Base-by-base conservation (phyloP, 164 flowering plant genomes). In the Dillenia suffruticosa region DNA sequence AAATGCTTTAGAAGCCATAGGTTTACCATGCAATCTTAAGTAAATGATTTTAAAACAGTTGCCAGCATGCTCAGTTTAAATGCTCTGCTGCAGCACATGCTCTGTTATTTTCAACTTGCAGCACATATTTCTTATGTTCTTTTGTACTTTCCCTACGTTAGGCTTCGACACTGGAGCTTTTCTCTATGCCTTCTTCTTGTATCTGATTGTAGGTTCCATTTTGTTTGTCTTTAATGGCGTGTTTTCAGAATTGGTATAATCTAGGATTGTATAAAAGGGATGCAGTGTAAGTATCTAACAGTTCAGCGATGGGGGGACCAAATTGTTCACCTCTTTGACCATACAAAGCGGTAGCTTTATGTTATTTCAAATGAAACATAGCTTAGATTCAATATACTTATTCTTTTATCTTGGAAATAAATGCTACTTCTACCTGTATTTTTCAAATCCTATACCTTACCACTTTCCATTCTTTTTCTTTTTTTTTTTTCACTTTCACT, bases 151-250 rank as follows among this genome's bases (percentile, higher is more conserved):
- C 22, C 43, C 65, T 57, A 12, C 43, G 24, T 11, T 19, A 46
- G 54, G 13, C 51, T n/a, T 59, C 24, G 49, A 43, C 49, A 46
- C 9, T 57, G 59, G 68, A 45, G 11, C 50, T 52, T 54, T n/a
- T 72, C 49, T 26, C 64, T 54, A 61, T 59, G 68, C 68, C 44
- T 69, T 51, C 40, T 19, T 73, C 6, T 59, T 68, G 40, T 72
- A 45, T 59, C 63, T 55, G 46, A 51, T 57, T 47, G 13, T 67
- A 3, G 63, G 63, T 58, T 64, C 49, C 13, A 52, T 22, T 72
- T 49, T 49, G 62, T 73, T 32, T 69, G 46, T 50, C 51, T 72
- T 77, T 77, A 16, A 67, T 73, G 70, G 72, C 68, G 71, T 69
- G 68, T 54, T 75, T 72, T 50, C 60, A 56, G 68, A 46, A 48